Evolutionary conservation across 306 rosid genomes (phyloP).

Genomic region (Pachyrhizus erosus): DNA sequence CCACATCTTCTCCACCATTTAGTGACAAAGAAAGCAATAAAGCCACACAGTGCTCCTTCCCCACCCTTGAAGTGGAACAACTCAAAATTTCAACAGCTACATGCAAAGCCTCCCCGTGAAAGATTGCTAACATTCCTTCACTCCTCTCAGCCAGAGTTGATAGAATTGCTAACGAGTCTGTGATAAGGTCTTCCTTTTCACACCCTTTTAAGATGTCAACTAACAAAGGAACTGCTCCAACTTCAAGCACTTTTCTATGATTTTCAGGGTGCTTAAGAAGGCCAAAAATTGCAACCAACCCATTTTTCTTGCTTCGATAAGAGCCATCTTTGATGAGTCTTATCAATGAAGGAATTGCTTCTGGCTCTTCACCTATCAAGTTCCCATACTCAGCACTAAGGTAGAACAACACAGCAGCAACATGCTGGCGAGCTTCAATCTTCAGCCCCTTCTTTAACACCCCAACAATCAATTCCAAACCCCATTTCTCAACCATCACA

Average conservation of each 20-base stretch:
- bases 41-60: constrained; percentile 75
- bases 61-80: constrained; percentile 60
- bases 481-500: constrained; percentile 59
- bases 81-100: constrained; percentile 52
- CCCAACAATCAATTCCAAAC: constrained; percentile 57
- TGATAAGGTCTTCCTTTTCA: constrained; percentile 59
- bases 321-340: constrained; percentile 55
- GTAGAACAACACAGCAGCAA: constrained; percentile 78
- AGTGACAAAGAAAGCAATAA: constrained; percentile 68
- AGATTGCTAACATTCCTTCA: constrained; percentile 58
- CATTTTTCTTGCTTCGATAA: constrained; percentile 66
- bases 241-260: constrained; percentile 56
- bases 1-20: constrained; percentile 66
- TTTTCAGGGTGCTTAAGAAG: constrained; percentile 63
- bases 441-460: constrained; percentile 62
- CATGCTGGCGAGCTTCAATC: constrained; percentile 63
- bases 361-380: constrained; percentile 62
- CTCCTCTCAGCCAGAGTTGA: constrained; percentile 68
- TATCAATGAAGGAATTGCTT: constrained; percentile 63
- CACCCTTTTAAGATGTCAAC: constrained; percentile 45
- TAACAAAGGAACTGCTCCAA: constrained; percentile 61
- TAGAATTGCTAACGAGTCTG: constrained; percentile 73
- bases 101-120: constrained; percentile 51
- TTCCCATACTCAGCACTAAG: constrained; percentile 59
- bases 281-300: constrained; percentile 73